These are phyloP conservation scores for Coniochaeta ligniaria DNA, from an alignment of 2,329 filamentous ascomycete species.

Conservation along the genomic window DNA sequence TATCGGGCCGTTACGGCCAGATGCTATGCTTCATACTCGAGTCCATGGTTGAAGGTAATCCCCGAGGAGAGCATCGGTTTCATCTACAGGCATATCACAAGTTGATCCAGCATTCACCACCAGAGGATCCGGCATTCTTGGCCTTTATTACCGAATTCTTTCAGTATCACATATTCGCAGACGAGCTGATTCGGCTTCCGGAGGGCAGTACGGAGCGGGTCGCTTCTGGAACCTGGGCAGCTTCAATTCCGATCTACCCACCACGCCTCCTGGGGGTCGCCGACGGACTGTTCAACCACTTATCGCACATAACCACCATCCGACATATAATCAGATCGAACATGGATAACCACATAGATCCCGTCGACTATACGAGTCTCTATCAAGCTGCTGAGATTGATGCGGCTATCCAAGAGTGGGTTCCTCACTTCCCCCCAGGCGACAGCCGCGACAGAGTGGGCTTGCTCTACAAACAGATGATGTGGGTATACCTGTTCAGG, in stretches of 20 bases:
- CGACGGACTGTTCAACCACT: conserved; percentile 72
- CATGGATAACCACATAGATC: conserved; percentile 54
- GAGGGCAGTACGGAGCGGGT: conserved; percentile 27
- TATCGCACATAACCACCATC: conserved; percentile 72
- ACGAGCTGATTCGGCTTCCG: conserved; percentile 49
- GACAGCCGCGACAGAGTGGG: conserved; percentile 50
- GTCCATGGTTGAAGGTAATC: conserved; percentile 48
- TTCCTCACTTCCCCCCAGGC: conserved; percentile 51
- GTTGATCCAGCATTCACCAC: conserved; percentile 56
- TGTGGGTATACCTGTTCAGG: conserved; percentile 57
- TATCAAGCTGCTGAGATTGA: conserved; percentile 72
- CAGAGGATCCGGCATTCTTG: conserved; percentile 58
- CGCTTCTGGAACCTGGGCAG: conserved; percentile 36
- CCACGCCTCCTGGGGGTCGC: conserved; percentile 69
- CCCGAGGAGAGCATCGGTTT: conserved; percentile 64
- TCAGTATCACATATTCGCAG: conserved; percentile 70
- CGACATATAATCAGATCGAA: conserved; percentile 67
- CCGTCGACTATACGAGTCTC: conserved; percentile 66
- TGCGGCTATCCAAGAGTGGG: conserved; percentile 66
- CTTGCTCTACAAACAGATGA: conserved; percentile 57
- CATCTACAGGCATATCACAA: conserved; percentile 71
- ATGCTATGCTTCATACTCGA: conserved; percentile 56
- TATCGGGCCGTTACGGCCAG: conserved; percentile 53
- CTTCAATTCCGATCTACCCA: conserved; percentile 32
- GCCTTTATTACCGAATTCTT: conserved; percentile 69